Evolutionary conservation across 805 yeast genomes (phyloP).

Genomic region (Schwanniomyces occidentalis): DNA sequence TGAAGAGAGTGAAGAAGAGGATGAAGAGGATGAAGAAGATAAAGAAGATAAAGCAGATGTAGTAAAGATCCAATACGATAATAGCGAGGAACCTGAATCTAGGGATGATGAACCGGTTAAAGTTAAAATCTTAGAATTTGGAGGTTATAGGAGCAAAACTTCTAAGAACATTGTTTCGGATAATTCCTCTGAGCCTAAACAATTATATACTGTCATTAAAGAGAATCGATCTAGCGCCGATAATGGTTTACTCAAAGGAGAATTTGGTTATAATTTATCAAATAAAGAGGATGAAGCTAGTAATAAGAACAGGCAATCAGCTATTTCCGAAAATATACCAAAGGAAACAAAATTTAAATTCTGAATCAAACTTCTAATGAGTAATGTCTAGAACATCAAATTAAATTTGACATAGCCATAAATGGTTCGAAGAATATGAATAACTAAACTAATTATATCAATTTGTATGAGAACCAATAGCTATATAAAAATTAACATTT

Average conservation of each 20-base stretch:
- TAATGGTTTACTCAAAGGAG: slow-evolving; percentile 10
- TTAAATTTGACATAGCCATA: no score
- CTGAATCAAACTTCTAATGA: no score
- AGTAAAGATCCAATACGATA: slow-evolving; percentile 29
- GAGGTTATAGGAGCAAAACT: slow-evolving; percentile 1
- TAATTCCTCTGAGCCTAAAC: slow-evolving; percentile 6
- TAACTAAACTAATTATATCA: no score
- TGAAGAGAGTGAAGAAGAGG: slow-evolving; percentile 42
- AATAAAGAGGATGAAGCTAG: slow-evolving; percentile 3
- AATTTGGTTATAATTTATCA: slow-evolving; percentile 13
- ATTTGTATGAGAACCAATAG: no score
- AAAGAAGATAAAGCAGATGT: slow-evolving; percentile 33
- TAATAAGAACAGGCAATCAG: slow-evolving; percentile 1
- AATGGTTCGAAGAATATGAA: no score
- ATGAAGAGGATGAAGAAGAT: slow-evolving; percentile 56
- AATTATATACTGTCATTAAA: slow-evolving; percentile 22
- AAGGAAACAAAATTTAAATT: no score
- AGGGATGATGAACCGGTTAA: slow-evolving; percentile 44
- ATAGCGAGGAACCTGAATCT: slow-evolving; percentile 57
- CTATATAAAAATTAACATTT: no score
- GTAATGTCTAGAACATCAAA: no score
- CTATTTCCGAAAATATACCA: not conserved
- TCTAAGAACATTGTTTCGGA: not conserved
- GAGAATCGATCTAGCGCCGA: slow-evolving; percentile 13
- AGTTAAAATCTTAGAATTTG: slow-evolving; percentile 14